These are phyloP conservation scores for Fusarium veterinarium DNA, from an alignment of 2,329 filamentous ascomycete genomes.

Conservation along the genomic window DNA sequence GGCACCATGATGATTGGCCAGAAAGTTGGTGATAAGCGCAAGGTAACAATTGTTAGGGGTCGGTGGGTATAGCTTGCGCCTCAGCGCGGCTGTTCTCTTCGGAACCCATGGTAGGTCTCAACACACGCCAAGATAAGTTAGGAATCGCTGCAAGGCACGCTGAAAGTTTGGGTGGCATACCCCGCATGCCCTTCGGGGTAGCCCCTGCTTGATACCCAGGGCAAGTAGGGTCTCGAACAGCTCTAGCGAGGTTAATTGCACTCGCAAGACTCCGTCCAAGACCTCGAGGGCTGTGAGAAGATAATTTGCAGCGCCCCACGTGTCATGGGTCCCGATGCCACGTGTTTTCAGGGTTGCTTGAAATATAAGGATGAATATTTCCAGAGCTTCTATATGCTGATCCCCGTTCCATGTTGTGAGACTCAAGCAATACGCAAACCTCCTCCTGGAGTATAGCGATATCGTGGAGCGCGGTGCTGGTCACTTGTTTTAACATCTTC, in stretches of 20 bases:
- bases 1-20: not conserved
- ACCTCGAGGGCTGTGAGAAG: not conserved
- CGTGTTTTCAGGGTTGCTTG: accelerated
- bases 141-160: too few relatives aligned
- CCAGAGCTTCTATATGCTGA: not conserved
- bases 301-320: not conserved
- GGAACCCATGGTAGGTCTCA: not conserved
- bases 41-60: not conserved
- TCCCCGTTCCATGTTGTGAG: not conserved
- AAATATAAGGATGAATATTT: not conserved
- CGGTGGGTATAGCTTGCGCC: not conserved
- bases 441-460: accelerated
- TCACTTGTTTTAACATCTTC: accelerated
- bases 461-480: accelerated
- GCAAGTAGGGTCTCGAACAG: too few relatives aligned
- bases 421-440: not conserved
- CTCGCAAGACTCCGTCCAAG: too few relatives aligned
- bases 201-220: too few relatives aligned
- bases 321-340: accelerated
- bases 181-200: too few relatives aligned
- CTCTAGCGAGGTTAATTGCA: too few relatives aligned
- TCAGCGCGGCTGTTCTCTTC: not conserved
- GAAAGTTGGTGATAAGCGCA: not conserved
- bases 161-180: too few relatives aligned
- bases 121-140: too few relatives aligned